phyloP scores from a whole-genome alignment of 2,329 filamentous ascomycete genomes.

The Tolypocladium endophyticum region DNA sequence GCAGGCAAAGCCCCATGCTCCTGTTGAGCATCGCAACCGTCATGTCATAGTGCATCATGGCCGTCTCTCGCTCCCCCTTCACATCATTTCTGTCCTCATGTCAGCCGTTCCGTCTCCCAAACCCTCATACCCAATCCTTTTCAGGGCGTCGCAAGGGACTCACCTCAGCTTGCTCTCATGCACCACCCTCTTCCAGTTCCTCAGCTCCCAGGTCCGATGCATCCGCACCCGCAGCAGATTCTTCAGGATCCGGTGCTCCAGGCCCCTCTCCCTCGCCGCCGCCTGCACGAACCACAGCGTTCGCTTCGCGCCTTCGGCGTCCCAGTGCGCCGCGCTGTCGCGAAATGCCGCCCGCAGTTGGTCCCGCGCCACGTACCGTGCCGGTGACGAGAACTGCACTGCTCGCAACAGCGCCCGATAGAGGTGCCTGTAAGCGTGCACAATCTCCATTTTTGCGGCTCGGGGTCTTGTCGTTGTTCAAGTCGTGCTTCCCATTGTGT shows the following conservation, averaged over 20 bases:
- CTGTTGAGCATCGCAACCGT: constrained; percentile 66
- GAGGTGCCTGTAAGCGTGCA: constrained; percentile 59
- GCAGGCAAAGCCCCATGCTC: constrained; percentile 56
- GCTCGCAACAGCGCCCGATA: constrained; percentile 58
- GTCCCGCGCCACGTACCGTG: constrained; percentile 51
- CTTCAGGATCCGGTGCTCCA: constrained; percentile 64
- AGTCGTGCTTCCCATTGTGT: background rate
- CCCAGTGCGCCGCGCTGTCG: constrained; percentile 23
- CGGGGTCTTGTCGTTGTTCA: constrained; percentile 4
- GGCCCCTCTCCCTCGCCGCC: constrained; percentile 49
- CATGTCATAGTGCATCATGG: constrained; percentile 54
- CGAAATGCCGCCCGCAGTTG: constrained; percentile 51
- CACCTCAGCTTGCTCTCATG: constrained; percentile 12
- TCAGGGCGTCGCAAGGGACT: constrained; percentile 2
- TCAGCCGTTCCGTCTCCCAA: background rate
- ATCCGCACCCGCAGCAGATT: constrained; percentile 42
- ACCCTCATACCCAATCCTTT: background rate
- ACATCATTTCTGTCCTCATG: constrained; percentile 6
- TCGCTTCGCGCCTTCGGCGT: constrained; percentile 43
- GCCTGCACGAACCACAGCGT: constrained; percentile 62
- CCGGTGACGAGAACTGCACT: constrained; percentile 60
- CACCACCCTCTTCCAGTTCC: constrained; percentile 10
- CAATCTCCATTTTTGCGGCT: constrained; percentile 28
- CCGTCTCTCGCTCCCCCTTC: constrained; percentile 12
- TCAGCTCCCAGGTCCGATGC: constrained; percentile 5